A percentile compares a stretch with the other conserved stretches of the same genome.
Conservation (phyloP, 2,329 filamentous ascomycete species). For the Xylariaceae sp. region DNA sequence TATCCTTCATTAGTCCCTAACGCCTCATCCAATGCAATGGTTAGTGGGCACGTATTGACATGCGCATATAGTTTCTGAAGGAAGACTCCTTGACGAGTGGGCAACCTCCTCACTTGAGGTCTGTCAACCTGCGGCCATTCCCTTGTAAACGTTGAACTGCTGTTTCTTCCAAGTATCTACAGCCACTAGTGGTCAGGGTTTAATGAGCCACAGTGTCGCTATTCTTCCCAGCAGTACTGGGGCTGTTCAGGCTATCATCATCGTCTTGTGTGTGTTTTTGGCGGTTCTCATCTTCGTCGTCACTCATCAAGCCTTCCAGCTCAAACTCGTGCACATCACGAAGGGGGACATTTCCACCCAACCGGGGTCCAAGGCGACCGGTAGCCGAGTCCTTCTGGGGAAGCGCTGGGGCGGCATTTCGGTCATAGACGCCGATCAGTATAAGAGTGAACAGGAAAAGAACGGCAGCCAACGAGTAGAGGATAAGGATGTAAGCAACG, state of each 20-base stretch:
- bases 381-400: constrained; percentile 34
- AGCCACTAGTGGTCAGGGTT: neutral
- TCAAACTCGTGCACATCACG: constrained; percentile 90
- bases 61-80: neutral
- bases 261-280: constrained; percentile 28
- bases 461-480: constrained; percentile 85
- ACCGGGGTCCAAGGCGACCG: constrained; percentile 34
- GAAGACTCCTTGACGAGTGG: neutral
- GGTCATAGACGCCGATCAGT: constrained; percentile 78
- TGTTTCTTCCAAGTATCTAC: neutral
- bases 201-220: constrained; percentile 32
- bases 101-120: neutral
- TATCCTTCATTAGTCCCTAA: constrained; percentile 3
- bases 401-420: constrained; percentile 38
- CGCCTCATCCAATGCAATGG: constrained; percentile 6
- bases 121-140: neutral
- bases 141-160: neutral
- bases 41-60: neutral
- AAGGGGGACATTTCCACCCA: constrained; percentile 35
- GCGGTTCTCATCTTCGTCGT: constrained; percentile 66
- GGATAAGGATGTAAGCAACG: constrained; percentile 84
- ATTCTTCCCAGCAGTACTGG: constrained; percentile 44
- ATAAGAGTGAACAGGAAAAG: constrained; percentile 88
- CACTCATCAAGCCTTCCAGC: constrained; percentile 81
- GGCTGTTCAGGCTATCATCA: constrained; percentile 40